A percentile compares a stretch with the other conserved stretches of the same genome.
Conservation (phyloP, 1,284 basidiomycete species). For the Agroathelia rolfsii region DNA sequence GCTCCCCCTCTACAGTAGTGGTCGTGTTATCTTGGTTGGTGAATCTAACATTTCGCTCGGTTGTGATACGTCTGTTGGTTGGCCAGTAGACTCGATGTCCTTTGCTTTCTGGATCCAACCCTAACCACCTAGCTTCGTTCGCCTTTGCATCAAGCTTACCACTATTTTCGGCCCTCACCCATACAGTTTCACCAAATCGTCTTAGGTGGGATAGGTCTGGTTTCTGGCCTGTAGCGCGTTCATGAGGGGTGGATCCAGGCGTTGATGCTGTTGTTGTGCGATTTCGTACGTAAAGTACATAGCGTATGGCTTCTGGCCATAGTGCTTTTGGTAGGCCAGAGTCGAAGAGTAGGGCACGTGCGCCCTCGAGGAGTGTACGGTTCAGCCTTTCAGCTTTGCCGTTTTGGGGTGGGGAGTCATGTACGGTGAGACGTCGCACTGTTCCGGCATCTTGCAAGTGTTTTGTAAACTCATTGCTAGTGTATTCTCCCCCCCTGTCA, state of each 20-base stretch:
- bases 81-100: constrained; percentile 27
- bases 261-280: constrained; percentile 23
- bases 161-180: constrained; percentile 13
- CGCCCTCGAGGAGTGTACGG: constrained; percentile 18
- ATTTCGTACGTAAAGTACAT: constrained; percentile 21
- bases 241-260: constrained; percentile 21
- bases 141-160: constrained; percentile 21
- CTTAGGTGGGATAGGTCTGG: constrained; percentile 19
- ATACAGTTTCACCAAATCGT: constrained; percentile 16
- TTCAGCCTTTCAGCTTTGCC: constrained; percentile 24
- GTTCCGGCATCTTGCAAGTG: constrained; percentile 21
- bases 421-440: constrained; percentile 19
- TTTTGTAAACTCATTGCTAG: constrained; percentile 16
- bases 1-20: too few species aligned
- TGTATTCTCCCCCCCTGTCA: constrained; percentile 23
- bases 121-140: constrained; percentile 20
- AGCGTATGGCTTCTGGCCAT: constrained; percentile 22
- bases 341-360: constrained; percentile 17
- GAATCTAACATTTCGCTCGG: constrained; percentile 25
- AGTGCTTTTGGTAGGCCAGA: constrained; percentile 18
- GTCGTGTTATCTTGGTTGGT: too few species aligned
- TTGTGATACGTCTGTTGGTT: constrained; percentile 14
- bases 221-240: constrained; percentile 15
- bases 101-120: constrained; percentile 20
- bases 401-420: constrained; percentile 26